Evolutionary conservation across 2,329 filamentous ascomycete genomes (phyloP), one percentile per base, ranked within the genome.

Genomic region (Trichophyton rubrum): DNA sequence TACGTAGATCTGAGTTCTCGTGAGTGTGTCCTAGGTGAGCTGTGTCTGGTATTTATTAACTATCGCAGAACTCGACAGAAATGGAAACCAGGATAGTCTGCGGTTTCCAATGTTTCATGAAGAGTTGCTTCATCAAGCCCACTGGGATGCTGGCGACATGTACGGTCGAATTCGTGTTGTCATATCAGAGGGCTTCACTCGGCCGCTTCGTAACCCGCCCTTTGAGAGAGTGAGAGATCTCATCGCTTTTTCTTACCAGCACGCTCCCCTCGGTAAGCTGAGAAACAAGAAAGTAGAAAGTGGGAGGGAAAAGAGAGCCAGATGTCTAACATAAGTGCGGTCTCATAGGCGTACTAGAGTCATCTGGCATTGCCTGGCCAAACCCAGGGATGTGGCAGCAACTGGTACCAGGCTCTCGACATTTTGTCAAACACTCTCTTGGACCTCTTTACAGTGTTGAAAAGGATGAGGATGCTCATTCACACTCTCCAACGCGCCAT

Each of bases 231-330:
- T 88, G 63, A 87, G 86, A 68, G 89, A 91, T 67, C 73, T 90
- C 51, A 82, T 90, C 24, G 82, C 82, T 13, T 93, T 95, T 72
- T 86, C 89, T 0, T 95, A 95, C 67, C 88, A 93, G 68, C 88
- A 93, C 76, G 90, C 88, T 38, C 89, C 90, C 0, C 74, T 88
- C 60, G 80, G 89, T 92, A 75, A 65, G 79, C 73, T 27, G 13
- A 24, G 27, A 24, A 13, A 49, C 20, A 11, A 20, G 11, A 27
- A 27, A 27, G 11, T 17, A 5, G 3, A 43, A 4, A 43, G 17
- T n/a, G 40, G 13, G 40, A 35, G 13, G 0, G 15, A 15, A 2
- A 13, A 20, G 11, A 49, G 11, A 24, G 20, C n/a, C 33, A 51
- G 24, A n/a, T 51, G 6, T 11, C 45, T 49, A 27, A 45, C 30